Conservation (phyloP, 1,284 basidiomycete species). For the Apiotrichum montevideense region DNA sequence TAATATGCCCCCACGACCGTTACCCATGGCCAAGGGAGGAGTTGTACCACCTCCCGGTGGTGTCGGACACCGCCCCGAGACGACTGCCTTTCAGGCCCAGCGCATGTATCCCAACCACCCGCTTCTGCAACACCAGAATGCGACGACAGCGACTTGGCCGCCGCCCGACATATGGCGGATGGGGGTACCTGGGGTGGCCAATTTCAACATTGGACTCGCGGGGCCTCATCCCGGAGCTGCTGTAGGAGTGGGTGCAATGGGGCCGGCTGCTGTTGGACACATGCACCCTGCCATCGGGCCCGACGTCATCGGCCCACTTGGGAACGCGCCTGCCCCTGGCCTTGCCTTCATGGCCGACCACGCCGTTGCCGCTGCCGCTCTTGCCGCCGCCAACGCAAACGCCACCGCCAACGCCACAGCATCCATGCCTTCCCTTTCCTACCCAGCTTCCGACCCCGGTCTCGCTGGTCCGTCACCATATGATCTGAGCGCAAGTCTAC, state of each 20-base stretch:
- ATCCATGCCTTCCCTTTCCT: constrained; percentile 41
- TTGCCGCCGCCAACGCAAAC: no score
- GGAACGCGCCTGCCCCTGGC: not conserved
- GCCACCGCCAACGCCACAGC: constrained; percentile 10
- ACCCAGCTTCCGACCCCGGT: constrained; percentile 3
- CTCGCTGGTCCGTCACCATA: not conserved
- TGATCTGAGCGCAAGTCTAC: not conserved
- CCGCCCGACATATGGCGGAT: not conserved
- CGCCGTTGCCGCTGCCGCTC: no score
- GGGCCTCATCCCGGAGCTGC: not conserved
- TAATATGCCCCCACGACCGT: constrained; percentile 27
- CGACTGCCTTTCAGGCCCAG: constrained; percentile 28
- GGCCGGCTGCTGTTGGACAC: not conserved
- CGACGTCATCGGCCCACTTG: not conserved
- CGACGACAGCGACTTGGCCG: not conserved
- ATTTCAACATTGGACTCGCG: not conserved
- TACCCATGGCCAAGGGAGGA: constrained; percentile 3
- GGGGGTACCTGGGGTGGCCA: not conserved
- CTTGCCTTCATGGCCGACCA: not conserved
- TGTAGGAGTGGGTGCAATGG: no score
- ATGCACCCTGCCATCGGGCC: not conserved
- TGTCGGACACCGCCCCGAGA: constrained; percentile 6
- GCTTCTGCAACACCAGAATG: constrained; percentile 20
- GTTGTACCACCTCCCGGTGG: not conserved
- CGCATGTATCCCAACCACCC: constrained; percentile 43